Conservation (phyloP, 202 grass and related monocot genomes). For the Panicum virgatum region DNA sequence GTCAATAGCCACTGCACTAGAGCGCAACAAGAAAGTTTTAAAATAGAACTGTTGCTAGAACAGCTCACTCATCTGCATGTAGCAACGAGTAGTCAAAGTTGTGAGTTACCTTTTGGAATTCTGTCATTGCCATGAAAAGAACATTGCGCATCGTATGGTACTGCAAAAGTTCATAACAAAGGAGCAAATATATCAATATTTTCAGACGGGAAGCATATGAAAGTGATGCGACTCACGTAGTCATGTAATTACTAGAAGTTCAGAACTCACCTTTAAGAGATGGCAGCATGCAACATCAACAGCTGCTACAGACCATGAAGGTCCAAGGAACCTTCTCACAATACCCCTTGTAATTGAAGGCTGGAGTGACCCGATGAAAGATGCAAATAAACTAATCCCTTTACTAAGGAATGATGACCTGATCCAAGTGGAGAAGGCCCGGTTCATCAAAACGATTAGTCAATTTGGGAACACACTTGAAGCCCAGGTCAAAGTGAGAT, state of each 20-base stretch:
- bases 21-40: too few relatives aligned
- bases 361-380: conserved; percentile 66
- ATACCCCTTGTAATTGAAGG: conserved; percentile 42
- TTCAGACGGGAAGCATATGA: conserved; percentile 18
- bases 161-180: conserved; percentile 53
- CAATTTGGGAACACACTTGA: not conserved
- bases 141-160: conserved; percentile 88
- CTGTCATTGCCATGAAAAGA: conserved; percentile 94
- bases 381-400: conserved; percentile 62
- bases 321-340: conserved; percentile 71
- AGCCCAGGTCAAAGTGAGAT: conserved; percentile 21
- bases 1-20: conserved; percentile 13
- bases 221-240: not conserved
- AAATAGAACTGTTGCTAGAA: not conserved
- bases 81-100: conserved; percentile 5
- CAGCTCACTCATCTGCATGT: not conserved
- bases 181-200: conserved; percentile 15
- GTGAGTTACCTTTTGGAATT: conserved; percentile 70
- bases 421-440: conserved; percentile 29
- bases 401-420: conserved; percentile 80
- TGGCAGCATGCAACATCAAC: conserved; percentile 72
- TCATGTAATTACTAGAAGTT: conserved; percentile 4
- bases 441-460: conserved; percentile 4
- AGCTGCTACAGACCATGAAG: conserved; percentile 73
- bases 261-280: conserved; percentile 61